phyloP scores from a whole-genome alignment of 345 rosid species.

The Nephelium lappaceum region DNA sequence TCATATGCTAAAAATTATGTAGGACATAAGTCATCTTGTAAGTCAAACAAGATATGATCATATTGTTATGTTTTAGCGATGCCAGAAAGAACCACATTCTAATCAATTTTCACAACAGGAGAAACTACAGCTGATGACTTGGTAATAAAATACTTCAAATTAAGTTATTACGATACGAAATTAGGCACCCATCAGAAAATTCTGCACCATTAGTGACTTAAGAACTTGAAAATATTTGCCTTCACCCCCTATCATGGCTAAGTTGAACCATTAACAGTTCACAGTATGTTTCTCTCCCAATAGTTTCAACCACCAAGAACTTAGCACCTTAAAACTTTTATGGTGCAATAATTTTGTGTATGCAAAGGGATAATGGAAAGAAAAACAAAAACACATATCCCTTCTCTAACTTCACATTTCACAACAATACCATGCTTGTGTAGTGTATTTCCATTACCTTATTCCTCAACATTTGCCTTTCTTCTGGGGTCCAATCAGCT shows the following conservation, averaged over 20 bases:
- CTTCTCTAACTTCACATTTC: not conserved
- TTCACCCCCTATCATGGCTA: not conserved
- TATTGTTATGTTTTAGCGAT: not conserved
- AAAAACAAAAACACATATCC: not conserved
- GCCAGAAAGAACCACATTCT: not conserved
- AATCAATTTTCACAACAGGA: slow-evolving; percentile 3
- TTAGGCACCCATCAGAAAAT: not conserved
- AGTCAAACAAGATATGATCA: slow-evolving; percentile 8
- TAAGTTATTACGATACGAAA: not conserved
- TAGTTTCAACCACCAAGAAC: not conserved
- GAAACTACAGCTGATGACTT: not conserved
- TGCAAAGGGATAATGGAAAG: not conserved
- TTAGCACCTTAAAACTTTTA: not conserved
- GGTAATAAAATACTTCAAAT: not conserved
- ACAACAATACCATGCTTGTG: not conserved
- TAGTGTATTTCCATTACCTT: slow-evolving; percentile 46
- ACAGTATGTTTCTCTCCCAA: not conserved
- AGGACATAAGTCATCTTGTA: not conserved
- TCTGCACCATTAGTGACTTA: not conserved
- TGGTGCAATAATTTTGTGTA: not conserved
- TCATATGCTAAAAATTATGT: not conserved
- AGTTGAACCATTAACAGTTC: not conserved
- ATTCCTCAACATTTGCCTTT: slow-evolving; percentile 88
- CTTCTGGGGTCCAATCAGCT: slow-evolving; percentile 93
- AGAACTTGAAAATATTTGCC: not conserved